Evolutionary conservation across 257 asterid genomes (phyloP).

Genomic region (Primulina eburnea): DNA sequence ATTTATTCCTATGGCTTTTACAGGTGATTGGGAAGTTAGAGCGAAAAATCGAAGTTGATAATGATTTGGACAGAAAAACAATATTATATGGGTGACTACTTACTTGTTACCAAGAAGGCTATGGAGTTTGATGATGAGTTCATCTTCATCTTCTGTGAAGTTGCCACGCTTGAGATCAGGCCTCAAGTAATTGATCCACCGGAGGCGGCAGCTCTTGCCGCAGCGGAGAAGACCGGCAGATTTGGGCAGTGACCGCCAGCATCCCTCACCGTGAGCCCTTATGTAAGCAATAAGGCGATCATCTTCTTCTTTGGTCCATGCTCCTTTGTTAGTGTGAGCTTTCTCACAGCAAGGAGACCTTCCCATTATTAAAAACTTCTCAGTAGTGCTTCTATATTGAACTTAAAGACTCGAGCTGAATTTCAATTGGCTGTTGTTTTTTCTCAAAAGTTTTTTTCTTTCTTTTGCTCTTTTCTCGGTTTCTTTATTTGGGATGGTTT

Average conservation of each 20-base stretch:
- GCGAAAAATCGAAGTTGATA: not conserved
- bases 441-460: not conserved
- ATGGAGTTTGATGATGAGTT: constrained; percentile 85
- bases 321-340: constrained; percentile 95
- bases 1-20: not conserved
- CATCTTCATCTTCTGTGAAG: constrained; percentile 80
- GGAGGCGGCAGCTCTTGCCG: constrained; percentile 89
- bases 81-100: constrained; percentile 23
- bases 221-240: constrained; percentile 97
- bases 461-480: not conserved
- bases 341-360: constrained; percentile 97
- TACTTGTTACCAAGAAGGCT: constrained; percentile 93
- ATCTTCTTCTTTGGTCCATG: constrained; percentile 96
- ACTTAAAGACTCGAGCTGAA: not conserved
- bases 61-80: not conserved
- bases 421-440: not conserved
- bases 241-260: constrained; percentile 94
- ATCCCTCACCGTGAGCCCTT: constrained; percentile 84
- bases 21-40: not conserved
- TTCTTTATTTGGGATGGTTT: constrained; percentile 5
- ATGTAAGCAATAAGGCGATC: constrained; percentile 75
- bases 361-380: constrained; percentile 49
- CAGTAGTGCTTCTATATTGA: not conserved
- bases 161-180: constrained; percentile 95
- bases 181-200: constrained; percentile 87